Evolutionary conservation across 352 stramenopile species (phyloP), one percentile per base, ranked within the genome.

Genomic region (Saprolegnia parasitica): DNA sequence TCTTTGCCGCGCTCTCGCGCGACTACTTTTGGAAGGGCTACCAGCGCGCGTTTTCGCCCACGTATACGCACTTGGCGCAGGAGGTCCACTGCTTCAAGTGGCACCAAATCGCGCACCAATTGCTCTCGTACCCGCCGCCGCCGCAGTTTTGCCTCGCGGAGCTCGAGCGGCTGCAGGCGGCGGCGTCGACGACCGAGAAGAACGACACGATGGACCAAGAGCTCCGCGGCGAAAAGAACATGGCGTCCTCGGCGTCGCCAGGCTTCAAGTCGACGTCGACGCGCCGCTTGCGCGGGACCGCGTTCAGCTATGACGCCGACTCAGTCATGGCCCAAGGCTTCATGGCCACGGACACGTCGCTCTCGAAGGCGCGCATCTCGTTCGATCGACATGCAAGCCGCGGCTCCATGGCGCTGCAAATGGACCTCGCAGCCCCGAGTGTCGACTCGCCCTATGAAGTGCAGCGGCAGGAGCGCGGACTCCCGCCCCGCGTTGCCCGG

Each of bases 281-380:
- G 5, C 64, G 64, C 50, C 57, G 77, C 24, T 81, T 77, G 29
- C 82, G 87, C 56, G 87, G 87, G 55, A 90, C 78, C 57, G 87
- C 87, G 5, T 95, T 95, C 74, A 94, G 87, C 71, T 95, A 95
- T 76, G 87, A 95, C 40, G 86, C 87, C 23, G 87, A 95, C 68
- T 90, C 83, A 76, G 83, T 95, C 46, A 94, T 95, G 87, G 87
- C 93, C 29, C 84, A 94, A 73, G 91, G 85, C 35, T 95, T 91
- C 76, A 90, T 95, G 78, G 82, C 86, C 0, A 89, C 82, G 8
- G 81, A 95, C 63, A 16, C 16, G 13, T 16, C 52, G 24, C 35
- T 60, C 35, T 16, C 11, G 11, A 60, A 60, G 9, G 16, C 24
- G 3, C 77, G 85, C 5, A 71, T 78, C 5, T 73, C 86, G 32